Base-by-base conservation (phyloP, 2,329 filamentous ascomycete genomes). In the Talaromyces verruculosus region DNA sequence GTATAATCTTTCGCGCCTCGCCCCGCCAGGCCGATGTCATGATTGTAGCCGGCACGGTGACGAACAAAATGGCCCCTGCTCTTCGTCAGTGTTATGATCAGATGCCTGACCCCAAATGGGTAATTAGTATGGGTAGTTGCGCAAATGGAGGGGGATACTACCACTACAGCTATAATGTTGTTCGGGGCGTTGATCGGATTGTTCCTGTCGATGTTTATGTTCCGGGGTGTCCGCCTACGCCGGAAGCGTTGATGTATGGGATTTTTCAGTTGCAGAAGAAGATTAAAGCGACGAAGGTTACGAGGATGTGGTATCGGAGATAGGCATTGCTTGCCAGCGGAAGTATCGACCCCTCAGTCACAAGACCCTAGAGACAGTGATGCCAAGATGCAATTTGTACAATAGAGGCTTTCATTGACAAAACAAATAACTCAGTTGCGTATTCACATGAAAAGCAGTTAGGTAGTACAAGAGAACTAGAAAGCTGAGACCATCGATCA, bases 31-130 rank as follows among this genome's bases (percentile, higher is more conserved):
- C 91, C 67, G 92, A 96, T 79, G 90, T 96, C 70, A 95, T 96
- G 92, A 95, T 96, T 73, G 92, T 96, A 25, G 92, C 93, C 30
- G 93, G 93, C 67, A 97, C 93, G 35, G 86, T 97, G 68, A 96
- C 92, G 72, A 97, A 97, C 85, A 97, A 97, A 84, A 97, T 97
- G 93, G 92, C 92, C 0, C 92, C 93, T 1, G 93, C 93, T 39
- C 83, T 97, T 75, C 86, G 93, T 78, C 91, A 95, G 81, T 90
- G 96, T 68, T 97, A 97, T 82, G 93, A 97, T 79, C 93, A 96
- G 84, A 96, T 96, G 92, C 92, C 92, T 35, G 92, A 96, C 37
- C 92, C 92, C 19, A 86, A 90, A 75, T 96, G 92, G 92, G 92
- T 94, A 25, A 86, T 90, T 73, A 91, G 88, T 72, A 94, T 94